A percentile compares a stretch with the other conserved stretches of the same genome.
phyloP scores from a whole-genome alignment of 2,329 filamentous ascomycete genomes.

The Pestalotiopsis sp. region DNA sequence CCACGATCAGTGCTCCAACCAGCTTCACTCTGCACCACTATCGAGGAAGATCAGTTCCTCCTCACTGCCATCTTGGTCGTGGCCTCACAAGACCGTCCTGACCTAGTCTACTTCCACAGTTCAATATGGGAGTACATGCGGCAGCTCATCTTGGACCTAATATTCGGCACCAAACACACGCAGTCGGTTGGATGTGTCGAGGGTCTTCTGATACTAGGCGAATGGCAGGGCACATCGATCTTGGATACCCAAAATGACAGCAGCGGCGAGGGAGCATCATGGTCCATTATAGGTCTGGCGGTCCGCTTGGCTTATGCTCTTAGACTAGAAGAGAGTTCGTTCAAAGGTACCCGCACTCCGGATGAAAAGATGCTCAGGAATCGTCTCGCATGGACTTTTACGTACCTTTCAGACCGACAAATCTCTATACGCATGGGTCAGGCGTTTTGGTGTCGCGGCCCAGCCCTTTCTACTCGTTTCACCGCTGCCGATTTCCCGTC shows the following conservation, averaged over 20 bases:
- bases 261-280: not conserved
- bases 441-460: not conserved
- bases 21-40: not conserved
- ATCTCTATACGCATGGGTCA: not conserved
- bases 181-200: not conserved
- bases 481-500: not conserved
- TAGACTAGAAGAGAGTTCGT: not conserved
- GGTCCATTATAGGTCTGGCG: not conserved
- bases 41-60: not conserved
- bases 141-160: not conserved
- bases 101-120: not conserved
- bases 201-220: not conserved
- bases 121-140: not conserved
- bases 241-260: not conserved
- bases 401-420: not conserved
- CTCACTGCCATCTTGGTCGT: not conserved
- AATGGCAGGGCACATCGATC: not conserved
- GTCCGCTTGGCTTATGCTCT: not conserved
- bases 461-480: not conserved
- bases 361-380: not conserved
- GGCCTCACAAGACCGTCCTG: not conserved
- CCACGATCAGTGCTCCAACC: not conserved
- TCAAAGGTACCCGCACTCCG: not conserved
- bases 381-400: not conserved
- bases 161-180: not conserved